Conservation (phyloP, 2,329 filamentous ascomycete genomes). For the Claviceps arundinis region DNA sequence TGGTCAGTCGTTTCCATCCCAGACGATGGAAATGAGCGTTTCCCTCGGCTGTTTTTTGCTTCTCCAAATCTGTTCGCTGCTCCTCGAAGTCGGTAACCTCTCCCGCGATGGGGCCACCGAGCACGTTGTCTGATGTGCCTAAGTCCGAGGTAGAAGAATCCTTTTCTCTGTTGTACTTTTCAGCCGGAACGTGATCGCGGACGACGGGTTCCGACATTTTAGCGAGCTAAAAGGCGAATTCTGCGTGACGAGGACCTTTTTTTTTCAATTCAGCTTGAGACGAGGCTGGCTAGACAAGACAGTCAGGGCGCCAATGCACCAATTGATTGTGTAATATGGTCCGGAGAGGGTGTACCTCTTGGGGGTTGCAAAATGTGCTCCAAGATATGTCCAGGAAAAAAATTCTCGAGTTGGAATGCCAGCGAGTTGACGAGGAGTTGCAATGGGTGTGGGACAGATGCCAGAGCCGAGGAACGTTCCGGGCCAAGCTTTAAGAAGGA, state of each 20-base stretch:
- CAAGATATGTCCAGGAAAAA: not conserved
- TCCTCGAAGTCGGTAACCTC: conserved; percentile 26
- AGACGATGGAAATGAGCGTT: conserved; percentile 37
- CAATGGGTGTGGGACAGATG: not conserved
- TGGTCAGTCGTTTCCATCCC: conserved; percentile 42
- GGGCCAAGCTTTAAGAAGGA: not conserved
- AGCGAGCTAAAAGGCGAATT: not conserved
- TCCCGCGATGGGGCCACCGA: conserved; percentile 15
- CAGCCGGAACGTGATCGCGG: conserved; percentile 4
- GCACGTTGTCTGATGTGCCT: conserved; percentile 13
- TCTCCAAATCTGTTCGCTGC: conserved; percentile 27
- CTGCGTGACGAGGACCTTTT: too few species aligned
- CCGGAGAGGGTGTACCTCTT: not conserved
- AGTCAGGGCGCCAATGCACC: not conserved
- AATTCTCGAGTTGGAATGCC: not conserved
- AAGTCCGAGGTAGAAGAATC: conserved; percentile 5
- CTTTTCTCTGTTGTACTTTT: conserved; percentile 3
- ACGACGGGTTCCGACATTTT: conserved; percentile 4
- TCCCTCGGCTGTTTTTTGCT: conserved; percentile 31
- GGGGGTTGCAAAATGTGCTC: not conserved
- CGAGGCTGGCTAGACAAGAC: too few species aligned
- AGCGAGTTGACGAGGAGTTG: not conserved
- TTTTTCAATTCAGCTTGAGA: too few species aligned
- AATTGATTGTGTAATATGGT: not conserved
- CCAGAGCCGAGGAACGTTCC: not conserved